Percentiles rank a stretch among this genome's conserved stretches.
Evolutionary conservation across 257 asterid genomes (phyloP).

Genomic region (Catharanthus roseus): DNA sequence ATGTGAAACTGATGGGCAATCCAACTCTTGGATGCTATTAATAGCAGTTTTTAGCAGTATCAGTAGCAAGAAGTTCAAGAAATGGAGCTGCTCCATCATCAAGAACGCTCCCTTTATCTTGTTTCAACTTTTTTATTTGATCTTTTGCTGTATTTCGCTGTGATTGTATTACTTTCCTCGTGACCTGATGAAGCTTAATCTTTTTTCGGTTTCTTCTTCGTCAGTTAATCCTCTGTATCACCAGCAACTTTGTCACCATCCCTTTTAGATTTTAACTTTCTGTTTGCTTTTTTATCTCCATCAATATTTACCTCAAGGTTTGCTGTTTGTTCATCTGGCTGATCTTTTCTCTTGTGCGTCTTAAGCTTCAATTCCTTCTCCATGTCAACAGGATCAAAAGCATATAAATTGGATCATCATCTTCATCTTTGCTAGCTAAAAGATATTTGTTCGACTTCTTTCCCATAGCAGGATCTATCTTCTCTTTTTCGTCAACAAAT

Average conservation of each 20-base stretch:
- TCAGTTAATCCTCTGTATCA: slow-evolving; percentile 28
- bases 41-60: slow-evolving; percentile 16
- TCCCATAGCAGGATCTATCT: slow-evolving; percentile 13
- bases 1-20: slow-evolving; percentile 18
- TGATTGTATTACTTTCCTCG: slow-evolving; percentile 14
- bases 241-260: slow-evolving; percentile 19
- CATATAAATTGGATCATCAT: too few species aligned
- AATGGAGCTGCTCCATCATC: slow-evolving; percentile 67
- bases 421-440: slow-evolving; percentile 14
- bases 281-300: slow-evolving; percentile 33
- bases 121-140: slow-evolving; percentile 30
- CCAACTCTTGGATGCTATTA: slow-evolving; percentile 11
- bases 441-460: slow-evolving; percentile 23
- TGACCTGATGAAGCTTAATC: slow-evolving; percentile 23
- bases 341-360: slow-evolving; percentile 28
- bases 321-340: slow-evolving; percentile 19
- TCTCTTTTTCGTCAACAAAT: slow-evolving; percentile 12
- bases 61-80: slow-evolving; percentile 36
- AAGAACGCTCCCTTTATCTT: slow-evolving; percentile 25
- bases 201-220: slow-evolving; percentile 37
- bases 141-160: slow-evolving; percentile 26
- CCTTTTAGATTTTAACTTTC: slow-evolving; percentile 19
- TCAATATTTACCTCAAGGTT: slow-evolving; percentile 17
- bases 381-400: slow-evolving; percentile 18
- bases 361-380: slow-evolving; percentile 24